Base-by-base conservation (phyloP, 2,329 filamentous ascomycete genomes). In the Pseudogymnoascus sp. region DNA sequence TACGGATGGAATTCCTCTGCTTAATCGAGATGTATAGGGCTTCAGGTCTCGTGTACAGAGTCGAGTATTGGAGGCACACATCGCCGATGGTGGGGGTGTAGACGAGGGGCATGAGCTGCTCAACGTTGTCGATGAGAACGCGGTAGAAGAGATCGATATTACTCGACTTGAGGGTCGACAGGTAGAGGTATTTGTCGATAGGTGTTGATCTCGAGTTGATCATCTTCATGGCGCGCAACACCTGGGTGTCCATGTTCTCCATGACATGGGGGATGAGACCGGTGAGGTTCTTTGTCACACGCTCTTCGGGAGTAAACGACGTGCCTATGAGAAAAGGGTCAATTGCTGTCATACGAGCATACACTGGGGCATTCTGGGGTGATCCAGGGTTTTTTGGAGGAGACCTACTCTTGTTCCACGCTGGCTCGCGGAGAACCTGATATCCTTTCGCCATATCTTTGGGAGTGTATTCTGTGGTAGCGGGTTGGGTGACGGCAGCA, bases 1-100 rank as follows among this genome's bases (percentile, higher is more conserved):
- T 88, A 71, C 86, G 85, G 67, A 97, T 90, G 66, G 93, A 91
- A 72, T 92, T 94, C 67, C 90, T 87, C 80, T 99, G 93, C 77
- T 91, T 90, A 77, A 91, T 97, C 65, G 92, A 97, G 67, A 99
- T 90, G 80, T 97, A 99, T 77, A 97, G 84, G 67, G 89, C 92
- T 81, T 97, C 94, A 21, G 94, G 92, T 69, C 92, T 89, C 65
- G 92, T 95, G 81, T 96, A 97, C 70, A 97, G 85, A 71, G 93
- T 91, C 39, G 92, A 96, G 85, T 96, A 99, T 77, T 93, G 89
- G 74, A 96, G 81, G 79, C 94, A 99, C 68, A 96, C 94, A 74
- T 97, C 93, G 71, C 94, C 94, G 70, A 99, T 92, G 72, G 90
- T 92, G 52, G 90, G 90, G 16, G 90, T 94, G 79, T 94, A 94